Percentiles rank a stretch among this genome's conserved stretches.
phyloP scores from a whole-genome alignment of 257 asterid species.

The Solanum pennellii region DNA sequence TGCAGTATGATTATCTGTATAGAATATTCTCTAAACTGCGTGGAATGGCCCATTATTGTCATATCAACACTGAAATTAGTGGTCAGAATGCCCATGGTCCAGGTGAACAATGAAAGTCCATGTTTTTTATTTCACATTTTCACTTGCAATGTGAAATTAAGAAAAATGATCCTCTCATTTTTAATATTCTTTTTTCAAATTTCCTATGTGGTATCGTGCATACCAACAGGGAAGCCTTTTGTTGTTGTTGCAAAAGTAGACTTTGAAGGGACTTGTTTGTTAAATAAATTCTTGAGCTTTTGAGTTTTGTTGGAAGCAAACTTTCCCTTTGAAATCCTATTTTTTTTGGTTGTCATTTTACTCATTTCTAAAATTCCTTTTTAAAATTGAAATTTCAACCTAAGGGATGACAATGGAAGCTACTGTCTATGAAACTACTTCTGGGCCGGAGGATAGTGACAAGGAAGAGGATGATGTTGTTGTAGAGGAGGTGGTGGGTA shows the following conservation, averaged over 20 bases:
- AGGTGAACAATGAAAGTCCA: constrained; percentile 25
- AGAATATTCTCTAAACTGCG: constrained; percentile 70
- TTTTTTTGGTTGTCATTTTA: neutral
- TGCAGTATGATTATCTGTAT: constrained; percentile 72
- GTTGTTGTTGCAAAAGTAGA: neutral
- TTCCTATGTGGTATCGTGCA: neutral
- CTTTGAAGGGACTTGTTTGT: neutral
- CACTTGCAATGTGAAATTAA: neutral
- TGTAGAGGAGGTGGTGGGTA: neutral
- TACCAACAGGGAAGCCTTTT: neutral
- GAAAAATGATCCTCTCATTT: neutral
- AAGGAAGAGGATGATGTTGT: neutral
- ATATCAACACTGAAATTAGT: constrained; percentile 36
- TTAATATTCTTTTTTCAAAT: neutral
- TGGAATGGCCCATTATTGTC: constrained; percentile 38
- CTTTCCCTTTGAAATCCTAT: neutral
- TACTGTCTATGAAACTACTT: neutral
- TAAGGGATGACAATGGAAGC: neutral
- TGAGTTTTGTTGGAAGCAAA: neutral
- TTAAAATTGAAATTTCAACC: neutral
- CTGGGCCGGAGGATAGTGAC: neutral
- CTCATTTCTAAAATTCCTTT: neutral
- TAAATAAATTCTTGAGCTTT: neutral
- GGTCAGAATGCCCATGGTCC: constrained; percentile 46
- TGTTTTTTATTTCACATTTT: neutral